A percentile compares a stretch with the other conserved stretches of the same genome.
phyloP scores from a whole-genome alignment of 2,329 filamentous ascomycete genomes.

The Botrytis medusae region DNA sequence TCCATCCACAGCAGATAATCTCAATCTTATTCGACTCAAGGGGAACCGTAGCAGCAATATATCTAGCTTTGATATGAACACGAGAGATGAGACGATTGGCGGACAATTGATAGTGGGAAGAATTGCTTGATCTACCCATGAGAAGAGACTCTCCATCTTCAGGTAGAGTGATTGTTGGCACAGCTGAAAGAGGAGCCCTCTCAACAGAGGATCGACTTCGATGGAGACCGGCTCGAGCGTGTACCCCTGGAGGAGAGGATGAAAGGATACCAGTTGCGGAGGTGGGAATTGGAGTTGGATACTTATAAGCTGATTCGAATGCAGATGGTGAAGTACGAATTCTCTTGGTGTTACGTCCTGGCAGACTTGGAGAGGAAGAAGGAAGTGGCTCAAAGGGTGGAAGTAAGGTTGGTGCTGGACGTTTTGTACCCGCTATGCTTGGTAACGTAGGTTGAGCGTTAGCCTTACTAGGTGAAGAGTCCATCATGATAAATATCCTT shows the following conservation, averaged over 20 bases:
- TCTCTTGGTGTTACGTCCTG: conserved; percentile 68
- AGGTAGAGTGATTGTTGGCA: conserved; percentile 79
- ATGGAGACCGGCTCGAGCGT: conserved; percentile 51
- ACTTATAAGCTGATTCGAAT: conserved; percentile 52
- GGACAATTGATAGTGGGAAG: conserved; percentile 92
- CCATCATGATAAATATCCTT: conserved; percentile 38
- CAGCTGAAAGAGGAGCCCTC: conserved; percentile 76
- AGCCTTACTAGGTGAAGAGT: conserved; percentile 40
- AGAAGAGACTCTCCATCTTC: conserved; percentile 77
- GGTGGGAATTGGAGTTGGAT: conserved; percentile 91
- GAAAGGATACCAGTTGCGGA: conserved; percentile 90
- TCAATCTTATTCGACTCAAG: conserved; percentile 77
- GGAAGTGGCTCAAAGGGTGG: conserved; percentile 78
- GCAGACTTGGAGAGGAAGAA: conserved; percentile 74
- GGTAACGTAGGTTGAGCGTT: conserved; percentile 36
- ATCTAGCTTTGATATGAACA: conserved; percentile 86
- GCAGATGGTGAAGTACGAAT: conserved; percentile 48
- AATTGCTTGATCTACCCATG: conserved; percentile 93
- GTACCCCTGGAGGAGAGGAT: conserved; percentile 71
- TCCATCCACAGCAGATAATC: conserved; percentile 92
- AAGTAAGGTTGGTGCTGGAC: conserved; percentile 65
- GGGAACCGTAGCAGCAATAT: conserved; percentile 66
- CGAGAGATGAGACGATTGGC: conserved; percentile 90
- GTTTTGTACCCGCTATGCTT: conserved; percentile 52
- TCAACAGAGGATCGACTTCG: conserved; percentile 63